Percentiles rank a stretch among this genome's conserved stretches.
Evolutionary conservation across 2,329 filamentous ascomycete genomes (phyloP).

Genomic region (Aspergillus unguis): DNA sequence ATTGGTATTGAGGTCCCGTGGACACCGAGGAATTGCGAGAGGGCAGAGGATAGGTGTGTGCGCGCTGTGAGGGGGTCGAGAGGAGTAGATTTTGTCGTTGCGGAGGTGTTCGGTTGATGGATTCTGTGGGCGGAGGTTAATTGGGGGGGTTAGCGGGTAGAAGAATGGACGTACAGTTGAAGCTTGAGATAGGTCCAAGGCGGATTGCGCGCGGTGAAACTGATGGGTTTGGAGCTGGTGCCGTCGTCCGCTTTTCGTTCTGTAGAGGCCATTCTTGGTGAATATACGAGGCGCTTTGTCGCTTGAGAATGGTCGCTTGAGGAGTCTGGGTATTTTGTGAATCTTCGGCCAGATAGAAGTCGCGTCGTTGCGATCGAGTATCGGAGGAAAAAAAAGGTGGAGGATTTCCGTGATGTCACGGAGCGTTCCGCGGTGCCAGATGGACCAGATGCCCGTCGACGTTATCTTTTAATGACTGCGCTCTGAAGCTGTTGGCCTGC

Average conservation of each 20-base stretch:
- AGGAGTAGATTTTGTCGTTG: constrained; percentile 17
- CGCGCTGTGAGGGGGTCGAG: constrained; percentile 48
- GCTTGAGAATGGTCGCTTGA: background rate
- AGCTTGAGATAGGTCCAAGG: constrained; percentile 45
- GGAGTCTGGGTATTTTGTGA: background rate
- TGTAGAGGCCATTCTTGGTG: background rate
- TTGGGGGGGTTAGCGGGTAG: background rate
- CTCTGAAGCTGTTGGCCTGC: constrained; percentile 19
- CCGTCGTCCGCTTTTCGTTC: constrained; percentile 28
- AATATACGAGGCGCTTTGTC: background rate
- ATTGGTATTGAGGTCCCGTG: constrained; percentile 46
- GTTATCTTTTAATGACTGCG: constrained; percentile 14
- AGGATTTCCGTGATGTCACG: constrained; percentile 22
- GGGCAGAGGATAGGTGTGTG: constrained; percentile 44
- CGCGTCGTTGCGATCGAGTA: background rate
- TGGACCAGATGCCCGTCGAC: background rate
- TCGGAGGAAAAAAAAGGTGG: constrained; percentile 14
- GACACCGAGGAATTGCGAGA: constrained; percentile 48
- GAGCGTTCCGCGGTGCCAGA: constrained; percentile 1
- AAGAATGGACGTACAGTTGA: constrained; percentile 32
- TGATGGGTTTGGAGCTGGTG: constrained; percentile 16
- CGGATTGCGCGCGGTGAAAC: constrained; percentile 43
- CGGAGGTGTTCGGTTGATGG: constrained; percentile 25
- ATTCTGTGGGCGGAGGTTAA: constrained; percentile 20
- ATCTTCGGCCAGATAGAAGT: background rate